phyloP scores from a whole-genome alignment of 805 yeast genomes.

The Lachancea mirantina region DNA sequence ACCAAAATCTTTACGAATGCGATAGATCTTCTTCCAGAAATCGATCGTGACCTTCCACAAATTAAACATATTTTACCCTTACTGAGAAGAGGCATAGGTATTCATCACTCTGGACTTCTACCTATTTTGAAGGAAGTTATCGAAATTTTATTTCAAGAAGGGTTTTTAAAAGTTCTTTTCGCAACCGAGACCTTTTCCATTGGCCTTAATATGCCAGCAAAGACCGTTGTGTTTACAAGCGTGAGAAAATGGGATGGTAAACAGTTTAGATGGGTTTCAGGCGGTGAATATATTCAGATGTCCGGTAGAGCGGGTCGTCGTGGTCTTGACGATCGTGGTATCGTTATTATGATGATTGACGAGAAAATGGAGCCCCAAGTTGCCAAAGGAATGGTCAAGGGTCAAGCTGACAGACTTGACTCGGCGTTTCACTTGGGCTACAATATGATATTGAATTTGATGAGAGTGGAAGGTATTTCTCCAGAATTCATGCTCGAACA shows the following conservation, averaged over 20 bases:
- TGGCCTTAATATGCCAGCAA: conserved; percentile 99
- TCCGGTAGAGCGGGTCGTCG: conserved; percentile 99
- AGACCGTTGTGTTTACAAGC: conserved; percentile 94
- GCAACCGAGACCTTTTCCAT: conserved; percentile 98
- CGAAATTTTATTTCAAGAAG: conserved; percentile 95
- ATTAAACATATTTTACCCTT: conserved; percentile 86
- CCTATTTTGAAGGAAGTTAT: conserved; percentile 93
- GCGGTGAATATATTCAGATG: conserved; percentile 99
- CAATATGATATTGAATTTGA: conserved; percentile 90
- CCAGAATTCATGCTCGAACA: conserved; percentile 95
- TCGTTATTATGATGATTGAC: conserved; percentile 98
- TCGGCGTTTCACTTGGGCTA: conserved; percentile 97
- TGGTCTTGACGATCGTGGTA: conserved; percentile 98
- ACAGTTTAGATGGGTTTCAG: conserved; percentile 97
- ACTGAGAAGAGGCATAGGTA: conserved; percentile 92
- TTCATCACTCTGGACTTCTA: conserved; percentile 93
- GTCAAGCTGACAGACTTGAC: conserved; percentile 95
- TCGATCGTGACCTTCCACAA: conserved; percentile 89
- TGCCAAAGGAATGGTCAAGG: conserved; percentile 99
- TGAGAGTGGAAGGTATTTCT: conserved; percentile 97
- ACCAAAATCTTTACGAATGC: conserved; percentile 90
- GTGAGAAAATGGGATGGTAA: conserved; percentile 98
- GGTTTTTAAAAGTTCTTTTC: conserved; percentile 84
- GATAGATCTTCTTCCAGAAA: conserved; percentile 76
- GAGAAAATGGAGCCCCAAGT: conserved; percentile 99